These are phyloP conservation scores for Diaporthe sp. DNA, from an alignment of 2,329 filamentous ascomycete genomes.

Conservation along the genomic window DNA sequence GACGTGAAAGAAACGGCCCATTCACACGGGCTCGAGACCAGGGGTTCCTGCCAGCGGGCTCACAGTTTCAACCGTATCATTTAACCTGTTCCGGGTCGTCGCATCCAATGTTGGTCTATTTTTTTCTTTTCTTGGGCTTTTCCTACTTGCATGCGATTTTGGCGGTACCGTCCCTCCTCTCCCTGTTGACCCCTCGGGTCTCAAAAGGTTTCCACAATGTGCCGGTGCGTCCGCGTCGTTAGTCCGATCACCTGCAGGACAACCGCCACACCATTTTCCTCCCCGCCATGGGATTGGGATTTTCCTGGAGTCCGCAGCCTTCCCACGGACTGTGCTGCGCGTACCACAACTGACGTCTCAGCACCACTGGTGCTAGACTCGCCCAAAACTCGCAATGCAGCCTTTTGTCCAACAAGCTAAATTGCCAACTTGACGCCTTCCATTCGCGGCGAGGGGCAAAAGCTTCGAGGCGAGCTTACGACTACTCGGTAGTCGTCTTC, in stretches of 20 bases:
- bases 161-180: constrained; percentile 23
- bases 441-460: not conserved
- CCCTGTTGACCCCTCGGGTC: constrained; percentile 13
- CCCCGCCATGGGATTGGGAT: constrained; percentile 2
- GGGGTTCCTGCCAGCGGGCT: constrained; percentile 2
- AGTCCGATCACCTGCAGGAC: constrained; percentile 7
- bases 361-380: constrained; percentile 13
- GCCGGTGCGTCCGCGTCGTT: constrained; percentile 15
- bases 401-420: constrained; percentile 14
- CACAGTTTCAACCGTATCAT: constrained; percentile 20
- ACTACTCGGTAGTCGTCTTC: constrained; percentile 53
- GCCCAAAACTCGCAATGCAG: constrained; percentile 10
- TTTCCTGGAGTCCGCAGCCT: not conserved
- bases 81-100: constrained; percentile 19
- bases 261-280: constrained; percentile 2
- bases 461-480: constrained; percentile 28
- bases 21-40: not conserved
- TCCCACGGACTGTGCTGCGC: constrained; percentile 3
- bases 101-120: constrained; percentile 32
- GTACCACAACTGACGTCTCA: constrained; percentile 8
- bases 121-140: constrained; percentile 26
- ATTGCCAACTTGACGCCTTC: not conserved
- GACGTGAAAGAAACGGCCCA: not conserved
- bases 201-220: constrained; percentile 25
- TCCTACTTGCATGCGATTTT: constrained; percentile 35